phyloP scores from a whole-genome alignment of 306 rosid genomes.

The Aeschynomene evenia region DNA sequence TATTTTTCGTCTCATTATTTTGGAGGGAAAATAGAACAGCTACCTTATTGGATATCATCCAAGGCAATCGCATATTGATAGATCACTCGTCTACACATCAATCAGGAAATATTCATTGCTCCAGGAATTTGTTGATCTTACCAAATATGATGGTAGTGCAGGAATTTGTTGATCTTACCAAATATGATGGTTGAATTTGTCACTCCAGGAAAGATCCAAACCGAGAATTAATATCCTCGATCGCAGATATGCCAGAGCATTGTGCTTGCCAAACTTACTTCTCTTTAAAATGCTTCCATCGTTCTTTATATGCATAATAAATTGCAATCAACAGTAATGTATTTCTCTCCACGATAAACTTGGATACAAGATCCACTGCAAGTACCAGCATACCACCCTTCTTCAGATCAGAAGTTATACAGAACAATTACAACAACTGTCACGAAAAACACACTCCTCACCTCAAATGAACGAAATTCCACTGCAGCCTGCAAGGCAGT shows the following conservation, averaged over 20 bases:
- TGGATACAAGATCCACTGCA: neutral
- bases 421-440: neutral
- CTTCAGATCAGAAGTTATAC: neutral
- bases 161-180: neutral
- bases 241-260: neutral
- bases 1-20: neutral
- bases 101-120: too few species aligned
- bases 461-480: neutral
- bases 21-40: neutral
- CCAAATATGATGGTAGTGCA: neutral
- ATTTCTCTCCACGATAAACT: neutral
- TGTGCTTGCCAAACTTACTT: neutral
- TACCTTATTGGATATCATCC: neutral
- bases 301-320: neutral
- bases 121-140: too few species aligned
- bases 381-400: neutral
- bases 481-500: neutral
- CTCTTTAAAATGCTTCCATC: neutral
- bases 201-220: neutral
- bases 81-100: neutral
- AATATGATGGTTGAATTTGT: neutral
- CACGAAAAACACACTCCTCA: neutral
- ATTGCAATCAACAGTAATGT: neutral
- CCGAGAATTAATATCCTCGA: neutral
- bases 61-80: neutral